Evolutionary conservation across 768 basidiomycete genomes (phyloP).

Genomic region (Mycena amicta): DNA sequence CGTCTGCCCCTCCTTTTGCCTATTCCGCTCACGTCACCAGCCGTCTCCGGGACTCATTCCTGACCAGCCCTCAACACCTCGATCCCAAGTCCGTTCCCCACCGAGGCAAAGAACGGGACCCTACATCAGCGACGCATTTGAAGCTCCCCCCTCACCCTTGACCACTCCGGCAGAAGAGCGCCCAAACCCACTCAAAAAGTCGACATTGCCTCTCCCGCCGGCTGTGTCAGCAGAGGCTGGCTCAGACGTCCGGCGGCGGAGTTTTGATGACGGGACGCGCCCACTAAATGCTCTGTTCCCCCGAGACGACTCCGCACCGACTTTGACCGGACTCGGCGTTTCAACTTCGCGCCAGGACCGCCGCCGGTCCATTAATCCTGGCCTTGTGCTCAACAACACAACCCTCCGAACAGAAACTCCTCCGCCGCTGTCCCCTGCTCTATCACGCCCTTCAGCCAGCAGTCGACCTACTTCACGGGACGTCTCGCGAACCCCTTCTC

Average conservation of each 20-base stretch:
- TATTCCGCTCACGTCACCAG: constrained; percentile 9
- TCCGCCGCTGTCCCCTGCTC: constrained; percentile 28
- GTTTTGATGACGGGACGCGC: constrained; percentile 49
- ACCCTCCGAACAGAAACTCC: constrained; percentile 25
- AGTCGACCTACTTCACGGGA: constrained; percentile 31
- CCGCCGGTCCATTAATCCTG: constrained; percentile 54
- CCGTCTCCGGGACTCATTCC: constrained; percentile 15
- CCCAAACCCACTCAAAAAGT: constrained; percentile 37
- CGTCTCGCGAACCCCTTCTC: constrained; percentile 33
- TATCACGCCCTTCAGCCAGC: constrained; percentile 35
- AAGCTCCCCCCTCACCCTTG: constrained; percentile 28
- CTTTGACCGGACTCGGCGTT: constrained; percentile 33
- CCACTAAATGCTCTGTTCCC: constrained; percentile 42
- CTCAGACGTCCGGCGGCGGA: constrained; percentile 38
- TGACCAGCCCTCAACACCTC: constrained; percentile 6
- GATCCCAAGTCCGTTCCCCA: constrained; percentile 27
- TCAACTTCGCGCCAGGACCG: constrained; percentile 43
- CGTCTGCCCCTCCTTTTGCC: constrained; percentile 3
- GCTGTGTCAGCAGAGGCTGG: constrained; percentile 21
- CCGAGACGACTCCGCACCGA: constrained; percentile 27
- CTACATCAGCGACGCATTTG: constrained; percentile 42
- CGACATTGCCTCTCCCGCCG: constrained; percentile 43
- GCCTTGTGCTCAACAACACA: constrained; percentile 38
- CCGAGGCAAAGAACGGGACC: constrained; percentile 33
- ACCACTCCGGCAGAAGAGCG: constrained; percentile 18